Percentiles rank a stretch among this genome's conserved stretches.
Evolutionary conservation across 257 asterid species (phyloP).

Genomic region (Handroanthus guayacan): DNA sequence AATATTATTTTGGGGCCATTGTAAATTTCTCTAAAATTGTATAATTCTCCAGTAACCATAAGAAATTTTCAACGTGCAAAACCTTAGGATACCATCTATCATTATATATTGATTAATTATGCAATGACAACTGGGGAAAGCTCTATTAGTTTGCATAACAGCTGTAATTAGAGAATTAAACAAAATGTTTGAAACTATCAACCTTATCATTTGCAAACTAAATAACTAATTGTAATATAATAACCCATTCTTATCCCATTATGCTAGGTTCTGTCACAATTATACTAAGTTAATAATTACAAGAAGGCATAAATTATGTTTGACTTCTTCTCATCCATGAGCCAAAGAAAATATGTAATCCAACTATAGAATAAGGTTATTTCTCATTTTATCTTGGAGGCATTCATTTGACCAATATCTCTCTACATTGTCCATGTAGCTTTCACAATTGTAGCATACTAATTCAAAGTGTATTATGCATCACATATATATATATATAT

Average conservation of each 20-base stretch:
- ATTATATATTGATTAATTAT: background rate
- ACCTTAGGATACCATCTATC: background rate
- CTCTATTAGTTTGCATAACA: background rate
- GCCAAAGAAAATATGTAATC: no score
- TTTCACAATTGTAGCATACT: no score
- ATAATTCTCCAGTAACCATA: no score
- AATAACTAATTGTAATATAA: background rate
- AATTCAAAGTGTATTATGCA: no score
- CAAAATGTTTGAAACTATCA: conserved; percentile 15
- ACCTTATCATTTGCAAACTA: background rate
- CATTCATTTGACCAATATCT: no score
- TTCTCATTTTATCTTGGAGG: no score
- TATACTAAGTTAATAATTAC: background rate
- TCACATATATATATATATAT: no score
- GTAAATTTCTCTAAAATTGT: no score
- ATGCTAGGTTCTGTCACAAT: background rate
- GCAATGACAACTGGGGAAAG: background rate
- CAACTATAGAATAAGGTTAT: no score
- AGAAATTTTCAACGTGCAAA: no score
- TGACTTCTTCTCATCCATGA: background rate
- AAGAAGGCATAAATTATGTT: background rate
- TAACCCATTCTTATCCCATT: background rate
- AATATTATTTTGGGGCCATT: no score
- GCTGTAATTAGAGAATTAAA: background rate
- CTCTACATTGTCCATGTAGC: no score